Evolutionary conservation across 768 basidiomycete genomes (phyloP).

Genomic region (Trametes coccinea): DNA sequence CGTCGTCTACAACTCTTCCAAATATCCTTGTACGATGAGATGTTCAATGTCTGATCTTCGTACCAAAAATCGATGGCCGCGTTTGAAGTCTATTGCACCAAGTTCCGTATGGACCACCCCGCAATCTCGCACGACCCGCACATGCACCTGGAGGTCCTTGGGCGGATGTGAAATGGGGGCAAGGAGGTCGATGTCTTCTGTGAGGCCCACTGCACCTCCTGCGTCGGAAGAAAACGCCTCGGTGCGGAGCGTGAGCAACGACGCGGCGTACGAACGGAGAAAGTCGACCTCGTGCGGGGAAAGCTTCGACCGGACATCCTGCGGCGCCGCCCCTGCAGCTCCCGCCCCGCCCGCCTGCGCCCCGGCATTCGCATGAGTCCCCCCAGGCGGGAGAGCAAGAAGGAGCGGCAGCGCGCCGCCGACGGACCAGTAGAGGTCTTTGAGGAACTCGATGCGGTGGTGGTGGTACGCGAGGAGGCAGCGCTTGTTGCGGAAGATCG

Average conservation of each 20-base stretch:
- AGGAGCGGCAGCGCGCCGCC: slow-evolving; percentile 87
- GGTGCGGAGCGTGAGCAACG: slow-evolving; percentile 80
- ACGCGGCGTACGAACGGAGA: slow-evolving; percentile 74
- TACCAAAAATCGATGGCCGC: slow-evolving; percentile 89
- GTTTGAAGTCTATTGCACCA: slow-evolving; percentile 87
- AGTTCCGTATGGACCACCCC: slow-evolving; percentile 91
- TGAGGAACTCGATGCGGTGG: slow-evolving; percentile 80
- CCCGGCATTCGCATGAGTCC: not conserved
- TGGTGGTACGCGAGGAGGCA: slow-evolving; percentile 91
- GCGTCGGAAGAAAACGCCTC: slow-evolving; percentile 39
- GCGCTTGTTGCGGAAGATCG: slow-evolving; percentile 92
- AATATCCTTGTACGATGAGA: slow-evolving; percentile 88
- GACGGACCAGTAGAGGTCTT: slow-evolving; percentile 86
- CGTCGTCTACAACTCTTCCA: slow-evolving; percentile 70
- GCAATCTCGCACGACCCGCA: slow-evolving; percentile 85
- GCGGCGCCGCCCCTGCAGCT: slow-evolving; percentile 9
- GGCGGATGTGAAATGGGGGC: slow-evolving; percentile 82
- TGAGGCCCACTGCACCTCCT: slow-evolving; percentile 42
- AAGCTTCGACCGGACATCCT: slow-evolving; percentile 67
- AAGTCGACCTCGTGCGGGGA: slow-evolving; percentile 85
- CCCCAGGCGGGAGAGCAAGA: slow-evolving; percentile 49
- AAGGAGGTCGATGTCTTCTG: slow-evolving; percentile 85
- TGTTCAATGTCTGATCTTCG: slow-evolving; percentile 89
- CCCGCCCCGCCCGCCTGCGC: not conserved
- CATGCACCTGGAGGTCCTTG: slow-evolving; percentile 85